Base-by-base conservation (phyloP, 306 rosid genomes). In the Mucuna pruriens region DNA sequence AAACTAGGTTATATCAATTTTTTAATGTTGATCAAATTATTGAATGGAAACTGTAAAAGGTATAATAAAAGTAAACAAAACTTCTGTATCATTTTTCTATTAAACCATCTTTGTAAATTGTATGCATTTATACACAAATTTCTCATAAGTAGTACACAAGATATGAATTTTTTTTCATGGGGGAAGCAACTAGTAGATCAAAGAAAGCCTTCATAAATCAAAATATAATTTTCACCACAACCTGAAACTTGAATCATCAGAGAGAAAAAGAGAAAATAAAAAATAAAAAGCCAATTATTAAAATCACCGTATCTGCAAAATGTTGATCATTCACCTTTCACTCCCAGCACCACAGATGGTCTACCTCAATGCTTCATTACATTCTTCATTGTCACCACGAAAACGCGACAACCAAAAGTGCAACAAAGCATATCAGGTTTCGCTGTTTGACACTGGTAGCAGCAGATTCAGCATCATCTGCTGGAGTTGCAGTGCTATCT, bases 401-500 rank as follows among this genome's bases (percentile, higher is more conserved):
- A 74, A 79, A 48, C 4, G 65, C 63, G 22, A 73, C 76, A 15
- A 34, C 71, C 0, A 70, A 48, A 42, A 68, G 22, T n/a, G 70
- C 19, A 46, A 60, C 57, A 82, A 72, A 62, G 82, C 66, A 80
- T 19, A 83, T 70, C 4, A 71, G 34, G n/a, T 68, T 45, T 52
- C 7, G 5, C 23, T 80, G 76, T 38, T 75, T 83, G 17, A 70
- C 31, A 49, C 54, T 42, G 57, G 65, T 0, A 38, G 86, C 89
- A 12, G 38, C 73, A 49, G 89, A 86, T 17, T 42, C 74, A 57
- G 66, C 78, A 65, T 83, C 75, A 75, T 75, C 85, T 10, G 75
- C 81, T 0, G 83, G 25, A 19, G 49, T 62, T 1, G 25, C 84
- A 11, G 75, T 54, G 6, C 77, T 78, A 3, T 81, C 89, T 0